Base-by-base conservation (phyloP, 208 protist genomes). In the Trypanosoma melophagium region DNA sequence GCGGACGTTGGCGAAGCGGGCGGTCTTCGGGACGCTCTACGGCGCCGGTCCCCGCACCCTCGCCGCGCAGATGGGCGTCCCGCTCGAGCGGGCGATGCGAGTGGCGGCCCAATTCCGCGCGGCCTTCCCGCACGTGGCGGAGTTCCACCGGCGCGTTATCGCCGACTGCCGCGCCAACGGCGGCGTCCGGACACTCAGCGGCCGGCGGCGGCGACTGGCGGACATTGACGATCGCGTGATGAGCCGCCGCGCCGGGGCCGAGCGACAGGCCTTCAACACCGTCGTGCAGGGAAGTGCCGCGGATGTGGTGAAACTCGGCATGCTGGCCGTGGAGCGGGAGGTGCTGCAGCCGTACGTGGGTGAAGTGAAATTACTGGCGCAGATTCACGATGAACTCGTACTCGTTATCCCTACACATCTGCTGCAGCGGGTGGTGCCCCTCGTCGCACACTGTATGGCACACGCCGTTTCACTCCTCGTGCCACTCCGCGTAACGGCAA, bases 221-320 rank as follows among this genome's bases (percentile, higher is more conserved):
- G 84, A 94, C 25, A 84, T 97, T 38, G 79, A 79, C 56, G 81
- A 79, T 60, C 69, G 73, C 16, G 76, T 90, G 38, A 72, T 87
- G 70, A 60, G 60, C n/a, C 79, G 81, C 47, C 80, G 86, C 17
- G 72, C 79, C n/a, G 83, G 91, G 38, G 92, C 90, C 17, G 86
- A 94, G 76, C 84, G 92, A 38, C 90, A 95, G 80, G 90, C 92
- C n/a, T 92, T 96, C 65, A 97, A 97, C 74, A 92, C 86, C 16
- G 81, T 94, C 1, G 69, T 97, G 55, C 92, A 97, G 53, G 92
- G 92, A 44, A 94, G 83, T 56, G 90, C 92, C 2, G 92, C 92
- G 47, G 92, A 97, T 54, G 74, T 97, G 0, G 90, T 96, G 79
- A 97, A 97, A 71, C 66, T 89, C 60, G 77, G 79, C 14, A 97